Conservation (phyloP, 164 flowering plant genomes). For the Liriodendron chinense region DNA sequence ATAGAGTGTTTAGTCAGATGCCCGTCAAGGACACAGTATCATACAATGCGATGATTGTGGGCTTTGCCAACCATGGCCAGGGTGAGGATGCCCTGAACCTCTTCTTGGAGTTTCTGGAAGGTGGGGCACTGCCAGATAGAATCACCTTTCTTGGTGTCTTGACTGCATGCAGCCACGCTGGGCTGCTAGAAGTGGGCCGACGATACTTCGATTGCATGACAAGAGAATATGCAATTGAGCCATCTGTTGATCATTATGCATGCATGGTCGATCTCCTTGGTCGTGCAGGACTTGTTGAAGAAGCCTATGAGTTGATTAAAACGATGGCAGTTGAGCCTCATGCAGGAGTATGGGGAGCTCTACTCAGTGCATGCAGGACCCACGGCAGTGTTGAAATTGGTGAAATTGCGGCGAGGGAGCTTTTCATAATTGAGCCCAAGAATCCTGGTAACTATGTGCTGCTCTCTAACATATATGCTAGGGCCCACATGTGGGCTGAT, state of each 20-base stretch:
- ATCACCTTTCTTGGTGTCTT: conserved; percentile 14
- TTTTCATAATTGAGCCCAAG: conserved; percentile 12
- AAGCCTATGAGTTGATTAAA: conserved; percentile 10
- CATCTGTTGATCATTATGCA: conserved; percentile 11
- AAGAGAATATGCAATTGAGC: conserved; percentile 4
- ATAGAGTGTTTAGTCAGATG: conserved; percentile 7
- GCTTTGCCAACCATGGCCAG: conserved; percentile 16
- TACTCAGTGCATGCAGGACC: conserved; percentile 11
- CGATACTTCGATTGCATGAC: conserved; percentile 10
- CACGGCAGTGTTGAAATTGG: conserved; percentile 10
- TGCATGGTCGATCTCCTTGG: conserved; percentile 22
- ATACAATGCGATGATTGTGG: conserved; percentile 13
- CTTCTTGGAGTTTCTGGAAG: background rate
- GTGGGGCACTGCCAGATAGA: conserved; percentile 4
- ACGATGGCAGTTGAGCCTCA: conserved; percentile 13
- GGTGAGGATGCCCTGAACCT: conserved; percentile 9
- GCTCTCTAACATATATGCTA: conserved; percentile 16
- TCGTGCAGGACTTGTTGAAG: conserved; percentile 13
- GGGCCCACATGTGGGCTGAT: conserved; percentile 12
- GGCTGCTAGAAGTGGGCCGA: conserved; percentile 10
- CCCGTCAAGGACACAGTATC: conserved; percentile 11
- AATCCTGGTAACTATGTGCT: conserved; percentile 15
- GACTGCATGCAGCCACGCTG: conserved; percentile 18
- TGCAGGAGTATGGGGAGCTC: conserved; percentile 19
- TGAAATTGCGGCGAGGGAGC: conserved; percentile 10